Percentiles rank a stretch among this genome's conserved stretches.
These are phyloP conservation scores for Diplodia seriata DNA, from an alignment of 2,329 filamentous ascomycete genomes.

Conservation along the genomic window DNA sequence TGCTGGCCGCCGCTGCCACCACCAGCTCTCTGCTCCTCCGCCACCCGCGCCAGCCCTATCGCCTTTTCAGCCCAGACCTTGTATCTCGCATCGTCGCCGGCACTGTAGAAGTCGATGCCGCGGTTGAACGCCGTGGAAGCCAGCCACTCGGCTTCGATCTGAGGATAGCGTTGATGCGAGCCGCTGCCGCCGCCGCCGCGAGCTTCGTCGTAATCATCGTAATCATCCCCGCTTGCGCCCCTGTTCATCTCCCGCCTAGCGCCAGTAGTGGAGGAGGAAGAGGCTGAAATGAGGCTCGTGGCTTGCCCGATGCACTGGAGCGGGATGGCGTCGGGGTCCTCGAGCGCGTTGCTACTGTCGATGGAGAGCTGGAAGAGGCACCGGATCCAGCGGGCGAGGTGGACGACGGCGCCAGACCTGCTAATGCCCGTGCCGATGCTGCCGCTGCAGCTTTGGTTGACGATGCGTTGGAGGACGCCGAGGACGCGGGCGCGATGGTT, in stretches of 20 bases:
- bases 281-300: slow-evolving; percentile 52
- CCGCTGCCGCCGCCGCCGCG: not conserved
- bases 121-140: slow-evolving; percentile 73
- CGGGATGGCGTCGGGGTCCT: slow-evolving; percentile 50
- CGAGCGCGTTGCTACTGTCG: slow-evolving; percentile 45
- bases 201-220: slow-evolving; percentile 38
- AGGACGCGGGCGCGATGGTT: slow-evolving; percentile 24
- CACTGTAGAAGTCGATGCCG: slow-evolving; percentile 69
- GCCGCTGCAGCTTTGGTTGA: slow-evolving; percentile 72
- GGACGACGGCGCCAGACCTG: slow-evolving; percentile 43
- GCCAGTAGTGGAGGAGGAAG: not conserved
- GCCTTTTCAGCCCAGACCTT: slow-evolving; percentile 69
- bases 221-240: slow-evolving; percentile 31
- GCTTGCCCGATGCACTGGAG: slow-evolving; percentile 71
- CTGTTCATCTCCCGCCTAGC: not conserved
- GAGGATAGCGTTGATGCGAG: slow-evolving; percentile 58
- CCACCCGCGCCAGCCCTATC: slow-evolving; percentile 61
- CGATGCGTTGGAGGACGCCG: slow-evolving; percentile 65
- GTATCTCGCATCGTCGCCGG: slow-evolving; percentile 61
- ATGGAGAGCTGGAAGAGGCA: slow-evolving; percentile 76
- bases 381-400: slow-evolving; percentile 77
- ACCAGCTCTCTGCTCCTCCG: not conserved
- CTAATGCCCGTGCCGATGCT: slow-evolving; percentile 51
- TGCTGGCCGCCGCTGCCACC: not conserved
- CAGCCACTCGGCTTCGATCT: slow-evolving; percentile 78